Base-by-base conservation (phyloP, 495 filamentous ascomycete species). In the Bacidia gigantensis region DNA sequence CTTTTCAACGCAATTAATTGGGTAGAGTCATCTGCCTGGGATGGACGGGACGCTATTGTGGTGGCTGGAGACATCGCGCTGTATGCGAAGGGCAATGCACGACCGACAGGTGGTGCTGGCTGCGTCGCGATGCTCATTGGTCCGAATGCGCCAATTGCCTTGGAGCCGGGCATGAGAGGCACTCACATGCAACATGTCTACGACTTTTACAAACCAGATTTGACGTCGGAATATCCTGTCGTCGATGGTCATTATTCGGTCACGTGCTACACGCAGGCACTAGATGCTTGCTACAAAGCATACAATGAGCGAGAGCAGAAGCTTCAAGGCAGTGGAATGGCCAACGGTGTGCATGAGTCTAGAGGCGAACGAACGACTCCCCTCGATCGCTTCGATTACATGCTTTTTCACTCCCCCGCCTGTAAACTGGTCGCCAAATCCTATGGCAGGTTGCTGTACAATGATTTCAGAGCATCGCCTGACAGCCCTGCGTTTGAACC, bases 151-250 rank as follows among this genome's bases (percentile, higher is more conserved):
- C 89, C 90, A 40, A 72, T 98, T 58, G 87, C 84, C 49, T 77
- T 96, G 58, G 93, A 98, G 68, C 78, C 92, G 45, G 92, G 90
- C 64, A 81, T 95, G 53, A 83, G 93, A 65, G 92, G 86, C 65
- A 83, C 74, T 62, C 96, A 95, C 74, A 83, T 96, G 78, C 80
- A 80, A 62, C 92, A 98, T 69, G 86, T 85, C 60, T 98, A 97
- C 71, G 92, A 98, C 67, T 98, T 98, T 72, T 98, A 93, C 81
- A 98, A 98, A 81, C 85, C 92, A 60, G 92, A 98, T 67, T 74
- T 98, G 48, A 94, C 89, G 54, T 93, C 86, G 78, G 92, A 98
- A 68, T 98, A 98, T 71, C 92, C 92, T 46, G 80, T 90, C 60
- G 92, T 98, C 29, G 92, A 98, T 64, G 92, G 92, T 49, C 89